phyloP scores from a whole-genome alignment of 176 grass and related monocot genomes.

The Dactylis glomerata region DNA sequence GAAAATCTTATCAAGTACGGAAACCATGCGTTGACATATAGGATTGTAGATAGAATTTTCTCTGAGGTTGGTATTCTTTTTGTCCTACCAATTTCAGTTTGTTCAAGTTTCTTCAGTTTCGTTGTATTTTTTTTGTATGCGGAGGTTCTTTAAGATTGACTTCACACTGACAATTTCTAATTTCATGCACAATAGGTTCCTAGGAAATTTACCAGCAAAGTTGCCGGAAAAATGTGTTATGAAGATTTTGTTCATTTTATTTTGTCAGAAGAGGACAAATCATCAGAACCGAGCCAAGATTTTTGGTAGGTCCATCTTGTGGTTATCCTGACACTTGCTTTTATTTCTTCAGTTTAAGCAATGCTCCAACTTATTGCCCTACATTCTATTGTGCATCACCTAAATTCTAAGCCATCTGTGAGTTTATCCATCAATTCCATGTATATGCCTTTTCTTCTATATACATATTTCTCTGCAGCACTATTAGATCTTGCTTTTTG shows the following conservation, averaged over 20 bases:
- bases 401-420: not conserved
- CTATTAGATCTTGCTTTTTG: not conserved
- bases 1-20: conserved; percentile 97
- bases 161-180: not conserved
- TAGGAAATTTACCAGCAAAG: conserved; percentile 87
- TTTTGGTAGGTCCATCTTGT: conserved; percentile 57
- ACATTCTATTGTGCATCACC: not conserved
- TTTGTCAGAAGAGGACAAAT: conserved; percentile 89
- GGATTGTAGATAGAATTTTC: conserved; percentile 98
- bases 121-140: not conserved
- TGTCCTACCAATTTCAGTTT: conserved; percentile 2
- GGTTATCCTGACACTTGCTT: not conserved
- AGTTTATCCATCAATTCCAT: not conserved
- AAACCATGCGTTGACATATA: conserved; percentile 95
- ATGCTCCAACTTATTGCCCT: conserved; percentile 5
- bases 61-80: conserved; percentile 65
- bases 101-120: conserved; percentile 1
- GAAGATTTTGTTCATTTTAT: conserved; percentile 98
- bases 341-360: not conserved
- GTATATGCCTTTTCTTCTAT: not conserved
- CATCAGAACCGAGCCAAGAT: conserved; percentile 71
- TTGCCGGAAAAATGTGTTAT: conserved; percentile 86
- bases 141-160: not conserved
- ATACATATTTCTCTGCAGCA: not conserved
- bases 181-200: conserved; percentile 55